Conservation (phyloP, 2,329 filamentous ascomycete genomes). For the Colletotrichum falcatum region DNA sequence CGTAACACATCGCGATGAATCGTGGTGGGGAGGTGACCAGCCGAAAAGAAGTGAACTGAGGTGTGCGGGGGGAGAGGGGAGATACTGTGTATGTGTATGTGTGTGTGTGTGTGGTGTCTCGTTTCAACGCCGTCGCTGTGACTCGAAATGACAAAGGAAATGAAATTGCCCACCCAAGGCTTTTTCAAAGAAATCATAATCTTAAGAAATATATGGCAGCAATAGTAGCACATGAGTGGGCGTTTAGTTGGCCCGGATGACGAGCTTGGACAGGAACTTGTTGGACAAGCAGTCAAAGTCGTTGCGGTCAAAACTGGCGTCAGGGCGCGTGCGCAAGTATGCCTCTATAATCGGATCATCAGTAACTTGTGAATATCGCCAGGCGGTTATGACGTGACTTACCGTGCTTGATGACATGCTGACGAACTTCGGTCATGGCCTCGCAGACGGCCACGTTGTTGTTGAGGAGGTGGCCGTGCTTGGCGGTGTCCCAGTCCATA, state of each 20-base stretch:
- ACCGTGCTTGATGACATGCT: constrained; percentile 95
- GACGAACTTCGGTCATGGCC: constrained; percentile 94
- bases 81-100: constrained; percentile 26
- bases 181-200: constrained; percentile 23
- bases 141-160: constrained; percentile 40
- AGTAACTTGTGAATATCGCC: constrained; percentile 46
- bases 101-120: constrained; percentile 39
- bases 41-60: constrained; percentile 39
- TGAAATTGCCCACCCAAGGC: constrained; percentile 27
- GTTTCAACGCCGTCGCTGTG: constrained; percentile 43
- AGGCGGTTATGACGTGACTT: constrained; percentile 54
- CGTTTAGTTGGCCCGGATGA: constrained; percentile 88
- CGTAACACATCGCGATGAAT: constrained; percentile 42
- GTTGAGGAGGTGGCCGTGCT: constrained; percentile 90
- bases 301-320: constrained; percentile 86
- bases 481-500: constrained; percentile 91
- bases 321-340: constrained; percentile 84
- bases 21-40: constrained; percentile 40
- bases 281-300: constrained; percentile 97
- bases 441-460: constrained; percentile 94
- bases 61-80: constrained; percentile 10
- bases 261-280: constrained; percentile 96
- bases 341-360: constrained; percentile 73
- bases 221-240: constrained; percentile 39
- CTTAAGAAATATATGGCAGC: constrained; percentile 35